A percentile compares a stretch with the other conserved stretches of the same genome.
These are phyloP conservation scores for Echinochloa phyllopogon DNA, from an alignment of 176 grass and related monocot genomes.

Conservation along the genomic window DNA sequence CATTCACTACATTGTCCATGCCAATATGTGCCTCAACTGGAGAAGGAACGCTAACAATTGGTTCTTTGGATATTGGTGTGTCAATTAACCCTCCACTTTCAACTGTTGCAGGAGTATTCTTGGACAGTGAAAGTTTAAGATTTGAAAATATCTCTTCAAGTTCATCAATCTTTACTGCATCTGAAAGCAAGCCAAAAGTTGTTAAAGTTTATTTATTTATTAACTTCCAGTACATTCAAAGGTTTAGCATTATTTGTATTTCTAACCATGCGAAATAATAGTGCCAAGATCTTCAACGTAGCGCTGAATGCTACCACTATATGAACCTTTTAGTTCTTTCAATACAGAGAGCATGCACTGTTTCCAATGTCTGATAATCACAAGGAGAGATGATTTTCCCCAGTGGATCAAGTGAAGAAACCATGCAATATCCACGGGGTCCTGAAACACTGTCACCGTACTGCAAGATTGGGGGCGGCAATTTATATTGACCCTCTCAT, in stretches of 20 bases:
- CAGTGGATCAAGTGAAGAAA: conserved; percentile 70
- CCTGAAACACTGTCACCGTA: conserved; percentile 34
- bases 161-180: conserved; percentile 58
- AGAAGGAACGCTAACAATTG: conserved; percentile 28
- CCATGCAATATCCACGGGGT: conserved; percentile 63
- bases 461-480: conserved; percentile 38
- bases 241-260: conserved; percentile 22
- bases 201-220: conserved; percentile 16
- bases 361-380: conserved; percentile 90
- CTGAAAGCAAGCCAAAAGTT: conserved; percentile 57
- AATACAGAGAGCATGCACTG: conserved; percentile 73
- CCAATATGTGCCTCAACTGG: conserved; percentile 15
- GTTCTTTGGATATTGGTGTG: conserved; percentile 10
- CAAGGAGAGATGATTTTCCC: conserved; percentile 87
- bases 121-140: conserved; percentile 62
- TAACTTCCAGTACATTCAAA: background rate
- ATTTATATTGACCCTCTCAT: conserved; percentile 56
- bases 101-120: conserved; percentile 45
- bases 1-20: conserved; percentile 34
- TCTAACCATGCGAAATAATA: conserved; percentile 68
- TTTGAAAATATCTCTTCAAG: conserved; percentile 62
- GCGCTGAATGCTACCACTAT: conserved; percentile 38
- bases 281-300: conserved; percentile 55
- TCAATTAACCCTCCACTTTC: conserved; percentile 26
- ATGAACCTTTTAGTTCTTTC: conserved; percentile 67